These are phyloP conservation scores for Lagerstroemia speciosa DNA, from an alignment of 345 rosid species.

Conservation along the genomic window DNA sequence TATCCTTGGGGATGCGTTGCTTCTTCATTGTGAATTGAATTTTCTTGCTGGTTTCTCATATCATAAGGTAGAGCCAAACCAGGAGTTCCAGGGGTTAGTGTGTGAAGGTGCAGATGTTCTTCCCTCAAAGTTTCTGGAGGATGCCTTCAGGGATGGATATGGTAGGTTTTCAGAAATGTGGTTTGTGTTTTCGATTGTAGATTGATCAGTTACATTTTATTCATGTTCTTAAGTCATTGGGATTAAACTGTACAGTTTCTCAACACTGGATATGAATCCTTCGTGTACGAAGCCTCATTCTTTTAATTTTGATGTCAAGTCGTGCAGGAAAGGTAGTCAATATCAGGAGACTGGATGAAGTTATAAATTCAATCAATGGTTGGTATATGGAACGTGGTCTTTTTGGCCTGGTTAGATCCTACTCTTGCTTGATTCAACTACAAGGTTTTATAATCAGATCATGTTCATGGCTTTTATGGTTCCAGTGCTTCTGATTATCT, in stretches of 20 bases:
- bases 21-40: conserved; percentile 5
- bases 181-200: conserved; percentile 6
- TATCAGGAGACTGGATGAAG: conserved; percentile 75
- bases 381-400: conserved; percentile 97
- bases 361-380: conserved; percentile 74
- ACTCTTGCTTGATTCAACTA: neutral
- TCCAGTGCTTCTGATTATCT: neutral
- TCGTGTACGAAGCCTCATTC: conserved; percentile 21
- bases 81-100: conserved; percentile 78
- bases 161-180: conserved; percentile 34
- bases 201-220: conserved; percentile 6
- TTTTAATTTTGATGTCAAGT: conserved; percentile 59
- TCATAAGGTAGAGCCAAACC: conserved; percentile 95
- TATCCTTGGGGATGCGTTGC: neutral
- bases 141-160: conserved; percentile 60
- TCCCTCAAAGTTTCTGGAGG: conserved; percentile 72
- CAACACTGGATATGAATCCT: conserved; percentile 9
- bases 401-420: conserved; percentile 67
- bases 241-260: neutral
- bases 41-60: conserved; percentile 34
- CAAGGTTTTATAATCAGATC: neutral
- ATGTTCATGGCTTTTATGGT: neutral
- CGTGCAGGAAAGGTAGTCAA: conserved; percentile 93
- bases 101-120: conserved; percentile 97
- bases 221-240: neutral